Evolutionary conservation across 345 rosid genomes (phyloP), one percentile per base, ranked within the genome.

Genomic region (Psidium guajava): DNA sequence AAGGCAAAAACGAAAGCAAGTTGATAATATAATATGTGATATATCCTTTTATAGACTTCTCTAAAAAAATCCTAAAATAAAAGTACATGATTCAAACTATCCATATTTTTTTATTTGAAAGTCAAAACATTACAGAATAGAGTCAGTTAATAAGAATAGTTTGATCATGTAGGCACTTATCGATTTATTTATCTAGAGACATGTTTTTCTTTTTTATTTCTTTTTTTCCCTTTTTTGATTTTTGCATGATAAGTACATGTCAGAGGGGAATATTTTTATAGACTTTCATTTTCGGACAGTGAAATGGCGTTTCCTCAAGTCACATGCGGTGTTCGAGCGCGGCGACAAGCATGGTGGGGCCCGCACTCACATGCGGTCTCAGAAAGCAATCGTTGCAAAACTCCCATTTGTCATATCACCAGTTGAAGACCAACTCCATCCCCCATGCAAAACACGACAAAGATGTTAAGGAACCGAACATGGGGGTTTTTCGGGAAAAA

Each of bases 261-360:
- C 47, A 1, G 77, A 1, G 77, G 20, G 20, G 74, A 61, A 61
- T 61, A 42, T 15, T 61, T 14, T 3, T 9, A 18, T 6, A 3
- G 77, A 8, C 47, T 18, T 7, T 69, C 77, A 20, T 36, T 32
- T 36, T 69, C 77, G 25, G 77, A 36, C 77, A 69, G 47, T 2
- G 6, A 9, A 10, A 3, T 18, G 20, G 25, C 47, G 77, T 9
- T 69, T 20, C 77, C 6, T 18, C 24, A 24, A 5, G 85, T 83
- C 85, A 83, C 85, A 83, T 83, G 85, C 53, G 55, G 47, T 83
- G 85, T 61, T 15, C 14, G 25, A 59, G 80, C 11, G 36, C 52
- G n/a, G 54, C 85, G 85, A 59, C 85, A 61, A 59, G 47, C 77
- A 18, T 4, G 80, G 85, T 83, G 85, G 85, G 85, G 85, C 55